Evolutionary conservation across 1,284 basidiomycete species (phyloP), one percentile per base, ranked within the genome.

Genomic region (Cutaneotrichosporon cavernicola): DNA sequence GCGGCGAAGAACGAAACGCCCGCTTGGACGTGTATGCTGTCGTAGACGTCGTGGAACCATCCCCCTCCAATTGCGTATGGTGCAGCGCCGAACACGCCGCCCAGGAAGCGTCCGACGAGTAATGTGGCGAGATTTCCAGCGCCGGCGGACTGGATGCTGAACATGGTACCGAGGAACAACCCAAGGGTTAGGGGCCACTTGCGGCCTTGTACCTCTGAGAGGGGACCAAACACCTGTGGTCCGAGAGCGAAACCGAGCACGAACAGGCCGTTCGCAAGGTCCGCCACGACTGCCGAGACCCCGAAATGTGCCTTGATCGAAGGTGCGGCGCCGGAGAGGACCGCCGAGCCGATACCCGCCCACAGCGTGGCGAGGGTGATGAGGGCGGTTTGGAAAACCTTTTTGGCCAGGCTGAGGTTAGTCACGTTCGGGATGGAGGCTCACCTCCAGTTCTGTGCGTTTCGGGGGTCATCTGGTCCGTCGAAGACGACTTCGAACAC

Each of bases 361-460:
- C 65, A 70, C 50, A 70, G 43, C 1, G 69, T 70, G 21, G 69
- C 69, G 2, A 65, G 7, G 10, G 67, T 69, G 40, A 70, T 64
- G 36, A 70, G 40, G 2, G 51, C 55, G 13, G 65, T 70, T 47
- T 68, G 62, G 11, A 63, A 13, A 16, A 68, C 55, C 59, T 70
- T 70, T 31, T 64, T 64, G 21, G 26, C 10, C 4, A 61, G 50
- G 18, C 64, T 65, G 32, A 18, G 21, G n/a, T 61, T 34, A 47
- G 50, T 16, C 14, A 7, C 16, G 18, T 30, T 13, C 21, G 11
- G 13, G 32, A n/a, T 1, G 14, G 9, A 10, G 22, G 3, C 66
- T 64, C 55, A 67, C 66, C 81, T 71, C 89, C 89, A 90, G 77
- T 89, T 89, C 73, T 85, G 85, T 0, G 88, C 87, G 73, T 89